Percentiles rank a stretch among this genome's conserved stretches.
phyloP scores from a whole-genome alignment of 331 rosid species.

The Stylosanthes scabra region DNA sequence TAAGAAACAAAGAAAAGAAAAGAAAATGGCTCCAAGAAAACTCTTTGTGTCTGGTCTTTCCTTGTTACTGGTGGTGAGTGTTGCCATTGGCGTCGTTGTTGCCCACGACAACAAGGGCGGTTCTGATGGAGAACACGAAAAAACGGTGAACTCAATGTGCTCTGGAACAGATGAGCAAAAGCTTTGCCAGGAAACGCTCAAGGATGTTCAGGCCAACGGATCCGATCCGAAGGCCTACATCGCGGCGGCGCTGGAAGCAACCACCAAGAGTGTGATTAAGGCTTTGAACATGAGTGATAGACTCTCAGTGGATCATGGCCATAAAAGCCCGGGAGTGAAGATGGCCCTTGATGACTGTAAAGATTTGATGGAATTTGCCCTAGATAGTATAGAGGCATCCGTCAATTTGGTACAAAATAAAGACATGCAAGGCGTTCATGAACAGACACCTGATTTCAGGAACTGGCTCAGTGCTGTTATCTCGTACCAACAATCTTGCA shows the following conservation, averaged over 20 bases:
- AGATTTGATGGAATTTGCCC: conserved; percentile 54
- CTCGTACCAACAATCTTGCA: conserved; percentile 58
- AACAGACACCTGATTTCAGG: conserved; percentile 49
- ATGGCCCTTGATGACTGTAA: conserved; percentile 72
- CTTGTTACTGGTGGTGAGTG: conserved; percentile 68
- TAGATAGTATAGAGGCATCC: conserved; percentile 48
- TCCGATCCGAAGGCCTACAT: conserved; percentile 52
- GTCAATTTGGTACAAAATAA: conserved; percentile 32
- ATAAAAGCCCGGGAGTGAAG: conserved; percentile 30
- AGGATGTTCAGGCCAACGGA: neutral
- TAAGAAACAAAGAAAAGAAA: neutral
- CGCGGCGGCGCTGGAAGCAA: conserved; percentile 42
- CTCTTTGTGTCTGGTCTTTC: conserved; percentile 51
- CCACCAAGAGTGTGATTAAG: conserved; percentile 35
- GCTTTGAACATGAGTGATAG: conserved; percentile 59
- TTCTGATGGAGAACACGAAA: conserved; percentile 36
- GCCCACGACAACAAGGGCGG: conserved; percentile 31
- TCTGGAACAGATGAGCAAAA: conserved; percentile 40
- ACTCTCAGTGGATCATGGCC: conserved; percentile 39
- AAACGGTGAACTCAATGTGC: conserved; percentile 48
- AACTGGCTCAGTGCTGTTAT: conserved; percentile 68
- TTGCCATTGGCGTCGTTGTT: conserved; percentile 51
- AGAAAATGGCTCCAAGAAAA: conserved; percentile 38
- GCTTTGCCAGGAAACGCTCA: conserved; percentile 51
- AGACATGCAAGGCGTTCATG: conserved; percentile 39